Evolutionary conservation across 2,329 filamentous ascomycete genomes (phyloP).

Genomic region (Verticillium isaacii): DNA sequence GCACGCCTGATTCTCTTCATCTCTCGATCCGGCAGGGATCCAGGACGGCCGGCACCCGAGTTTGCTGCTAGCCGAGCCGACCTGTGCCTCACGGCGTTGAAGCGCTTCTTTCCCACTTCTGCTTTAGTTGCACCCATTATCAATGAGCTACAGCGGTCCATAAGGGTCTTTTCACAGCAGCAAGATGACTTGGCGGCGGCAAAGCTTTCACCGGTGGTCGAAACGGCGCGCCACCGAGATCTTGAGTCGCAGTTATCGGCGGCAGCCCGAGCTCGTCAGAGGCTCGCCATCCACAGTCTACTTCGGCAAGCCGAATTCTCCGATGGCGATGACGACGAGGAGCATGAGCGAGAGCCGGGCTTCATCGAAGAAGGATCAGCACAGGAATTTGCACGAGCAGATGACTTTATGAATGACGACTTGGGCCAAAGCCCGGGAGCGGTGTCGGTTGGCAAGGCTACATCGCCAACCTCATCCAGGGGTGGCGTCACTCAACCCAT

Average conservation of each 20-base stretch:
- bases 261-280: constrained; percentile 15
- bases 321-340: constrained; percentile 18
- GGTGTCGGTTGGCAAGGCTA: background rate
- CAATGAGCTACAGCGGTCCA: constrained; percentile 17
- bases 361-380: background rate
- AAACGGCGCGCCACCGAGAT: constrained; percentile 4
- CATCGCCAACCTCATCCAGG: background rate
- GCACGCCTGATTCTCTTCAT: constrained; percentile 28
- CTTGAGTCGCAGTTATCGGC: constrained; percentile 11
- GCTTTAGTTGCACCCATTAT: constrained; percentile 19
- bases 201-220: background rate
- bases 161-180: constrained; percentile 13
- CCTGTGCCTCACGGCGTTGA: constrained; percentile 18
- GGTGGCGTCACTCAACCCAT: background rate
- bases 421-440: background rate
- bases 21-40: constrained; percentile 12
- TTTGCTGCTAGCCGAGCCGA: constrained; percentile 20
- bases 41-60: constrained; percentile 14
- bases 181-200: background rate
- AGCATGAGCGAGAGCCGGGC: constrained; percentile 1
- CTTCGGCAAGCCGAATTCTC: constrained; percentile 19
- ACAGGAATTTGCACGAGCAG: background rate
- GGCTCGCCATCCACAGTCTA: constrained; percentile 23
- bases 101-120: constrained; percentile 19
- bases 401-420: background rate